Evolutionary conservation across 495 filamentous ascomycete species (phyloP).

Genomic region (Filosporella fistucella): DNA sequence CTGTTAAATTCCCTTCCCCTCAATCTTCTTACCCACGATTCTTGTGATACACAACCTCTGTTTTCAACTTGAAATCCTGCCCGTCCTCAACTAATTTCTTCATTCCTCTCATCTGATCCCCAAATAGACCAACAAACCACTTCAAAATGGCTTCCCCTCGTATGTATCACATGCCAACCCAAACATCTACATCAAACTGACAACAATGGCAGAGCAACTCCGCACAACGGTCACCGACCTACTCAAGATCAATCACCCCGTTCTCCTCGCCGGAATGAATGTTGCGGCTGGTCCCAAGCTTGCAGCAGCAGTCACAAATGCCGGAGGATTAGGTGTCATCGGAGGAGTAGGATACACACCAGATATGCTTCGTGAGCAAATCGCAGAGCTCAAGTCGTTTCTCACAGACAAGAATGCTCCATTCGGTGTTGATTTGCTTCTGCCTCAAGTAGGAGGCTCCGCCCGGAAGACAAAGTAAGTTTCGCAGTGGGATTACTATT

Average conservation of each 20-base stretch:
- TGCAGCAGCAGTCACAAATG: constrained; percentile 95
- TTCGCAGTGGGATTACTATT: neutral
- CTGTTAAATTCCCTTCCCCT: constrained; percentile 7
- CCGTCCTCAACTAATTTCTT: neutral
- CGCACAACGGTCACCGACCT: constrained; percentile 89
- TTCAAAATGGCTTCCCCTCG: constrained; percentile 76
- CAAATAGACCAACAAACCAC: constrained; percentile 6
- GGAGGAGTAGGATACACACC: constrained; percentile 96
- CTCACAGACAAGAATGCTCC: constrained; percentile 94
- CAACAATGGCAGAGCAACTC: constrained; percentile 63
- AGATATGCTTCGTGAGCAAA: constrained; percentile 93
- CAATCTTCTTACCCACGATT: constrained; percentile 19
- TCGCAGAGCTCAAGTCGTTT: constrained; percentile 88
- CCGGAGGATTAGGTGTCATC: constrained; percentile 93
- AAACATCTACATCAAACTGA: constrained; percentile 22
- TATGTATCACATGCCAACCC: constrained; percentile 41
- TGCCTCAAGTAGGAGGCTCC: constrained; percentile 90
- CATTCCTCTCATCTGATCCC: constrained; percentile 6
- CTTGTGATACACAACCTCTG: neutral
- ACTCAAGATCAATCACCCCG: constrained; percentile 93
- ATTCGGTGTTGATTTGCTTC: constrained; percentile 92
- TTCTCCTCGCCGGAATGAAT: constrained; percentile 98
- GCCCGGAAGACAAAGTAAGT: constrained; percentile 92
- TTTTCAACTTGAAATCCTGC: neutral
- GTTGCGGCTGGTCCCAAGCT: constrained; percentile 96